These are phyloP conservation scores for Arachis monticola DNA, from an alignment of 331 rosid species.

Conservation along the genomic window DNA sequence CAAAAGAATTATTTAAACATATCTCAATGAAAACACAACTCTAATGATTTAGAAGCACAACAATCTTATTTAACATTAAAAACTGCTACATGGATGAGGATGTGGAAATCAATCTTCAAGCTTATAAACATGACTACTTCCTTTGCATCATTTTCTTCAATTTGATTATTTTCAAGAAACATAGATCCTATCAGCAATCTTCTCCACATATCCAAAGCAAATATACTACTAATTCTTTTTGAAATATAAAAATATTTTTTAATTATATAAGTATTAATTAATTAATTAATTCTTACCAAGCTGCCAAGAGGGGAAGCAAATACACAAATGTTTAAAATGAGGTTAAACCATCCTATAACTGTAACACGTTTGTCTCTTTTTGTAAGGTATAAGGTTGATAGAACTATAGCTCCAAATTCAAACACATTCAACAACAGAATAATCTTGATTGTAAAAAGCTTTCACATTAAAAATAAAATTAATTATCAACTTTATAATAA, in stretches of 20 bases:
- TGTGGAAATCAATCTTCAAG: no score
- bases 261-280: no score
- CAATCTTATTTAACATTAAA: no score
- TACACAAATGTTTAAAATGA: constrained; percentile 69
- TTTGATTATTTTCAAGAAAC: not conserved
- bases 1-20: no score
- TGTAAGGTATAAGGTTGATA: constrained; percentile 61
- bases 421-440: constrained; percentile 61
- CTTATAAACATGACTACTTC: no score
- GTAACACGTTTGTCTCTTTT: constrained; percentile 56
- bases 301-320: constrained; percentile 89
- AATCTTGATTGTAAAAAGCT: constrained; percentile 66
- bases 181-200: not conserved
- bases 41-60: no score
- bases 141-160: constrained; percentile 9
- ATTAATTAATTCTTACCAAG: constrained; percentile 47
- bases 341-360: constrained; percentile 76
- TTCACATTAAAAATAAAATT: not conserved
- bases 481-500: not conserved
- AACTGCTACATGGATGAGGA: no score
- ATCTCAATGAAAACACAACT: no score
- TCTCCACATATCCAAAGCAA: no score
- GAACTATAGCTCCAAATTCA: constrained; percentile 74
- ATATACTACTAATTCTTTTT: no score
- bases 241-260: no score